A percentile compares a stretch with the other conserved stretches of the same genome.
Evolutionary conservation across 164 flowering plant species (phyloP).

Genomic region (Stephania japonica): DNA sequence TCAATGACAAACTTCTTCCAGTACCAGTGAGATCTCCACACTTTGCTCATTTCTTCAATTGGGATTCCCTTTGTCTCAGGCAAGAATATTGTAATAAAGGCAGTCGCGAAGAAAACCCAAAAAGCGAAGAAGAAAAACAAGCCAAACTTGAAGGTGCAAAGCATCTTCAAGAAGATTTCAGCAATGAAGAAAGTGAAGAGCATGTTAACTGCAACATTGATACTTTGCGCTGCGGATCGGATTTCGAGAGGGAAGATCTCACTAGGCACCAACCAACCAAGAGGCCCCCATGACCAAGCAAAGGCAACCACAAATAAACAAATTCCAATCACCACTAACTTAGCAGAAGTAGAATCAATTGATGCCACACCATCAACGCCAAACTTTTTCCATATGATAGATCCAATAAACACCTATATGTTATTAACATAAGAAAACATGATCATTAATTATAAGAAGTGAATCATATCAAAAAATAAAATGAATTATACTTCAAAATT

Average conservation of each 20-base stretch:
- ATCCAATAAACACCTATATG: conserved; percentile 26
- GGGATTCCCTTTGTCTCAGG: conserved; percentile 85
- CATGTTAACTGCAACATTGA: conserved; percentile 80
- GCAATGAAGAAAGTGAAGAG: conserved; percentile 74
- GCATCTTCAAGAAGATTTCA: conserved; percentile 68
- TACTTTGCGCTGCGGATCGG: conserved; percentile 79
- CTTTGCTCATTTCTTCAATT: conserved; percentile 59
- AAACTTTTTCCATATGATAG: conserved; percentile 53
- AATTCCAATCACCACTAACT: conserved; percentile 63
- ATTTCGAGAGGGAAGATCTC: conserved; percentile 87
- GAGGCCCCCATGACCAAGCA: conserved; percentile 96
- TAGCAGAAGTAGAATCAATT: conserved; percentile 56
- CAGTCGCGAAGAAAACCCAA: conserved; percentile 53
- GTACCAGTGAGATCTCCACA: conserved; percentile 79
- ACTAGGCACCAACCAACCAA: conserved; percentile 85
- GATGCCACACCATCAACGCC: conserved; percentile 50
- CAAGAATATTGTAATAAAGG: conserved; percentile 52
- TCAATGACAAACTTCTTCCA: conserved; percentile 47
- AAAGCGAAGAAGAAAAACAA: conserved; percentile 75
- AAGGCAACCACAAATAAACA: conserved; percentile 71
- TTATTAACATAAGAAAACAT: background rate
- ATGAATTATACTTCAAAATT: background rate
- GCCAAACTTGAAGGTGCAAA: conserved; percentile 79
- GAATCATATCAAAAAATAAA: background rate
- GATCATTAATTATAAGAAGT: background rate